Conservation (phyloP, 768 basidiomycete genomes). For the Galerina sulciceps region DNA sequence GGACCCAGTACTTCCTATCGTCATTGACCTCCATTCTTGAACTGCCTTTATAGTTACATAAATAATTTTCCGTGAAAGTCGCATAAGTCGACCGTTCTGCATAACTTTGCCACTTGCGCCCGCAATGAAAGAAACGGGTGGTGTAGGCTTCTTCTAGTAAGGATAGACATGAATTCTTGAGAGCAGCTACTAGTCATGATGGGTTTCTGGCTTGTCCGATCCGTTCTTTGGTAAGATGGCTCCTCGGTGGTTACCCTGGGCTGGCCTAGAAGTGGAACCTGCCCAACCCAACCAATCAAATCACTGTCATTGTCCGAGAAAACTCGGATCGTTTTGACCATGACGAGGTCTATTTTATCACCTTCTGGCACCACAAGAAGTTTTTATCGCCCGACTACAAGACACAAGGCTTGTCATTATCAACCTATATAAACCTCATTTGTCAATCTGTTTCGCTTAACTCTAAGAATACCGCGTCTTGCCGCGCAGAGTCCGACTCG, state of each 20-base stretch:
- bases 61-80: no score
- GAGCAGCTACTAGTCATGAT: no score
- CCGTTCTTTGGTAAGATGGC: neutral
- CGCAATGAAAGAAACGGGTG: no score
- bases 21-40: no score
- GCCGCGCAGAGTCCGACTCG: slow-evolving; percentile 15
- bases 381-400: slow-evolving; percentile 40
- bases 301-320: slow-evolving; percentile 2
- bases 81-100: no score
- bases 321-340: slow-evolving; percentile 9
- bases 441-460: slow-evolving; percentile 19
- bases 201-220: no score
- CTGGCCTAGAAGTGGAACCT: no score
- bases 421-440: neutral
- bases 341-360: slow-evolving; percentile 4
- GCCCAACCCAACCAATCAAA: slow-evolving; percentile 7
- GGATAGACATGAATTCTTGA: no score
- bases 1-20: no score
- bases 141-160: no score
- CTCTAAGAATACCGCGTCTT: slow-evolving; percentile 24
- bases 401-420: slow-evolving; percentile 17
- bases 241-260: neutral
- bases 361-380: slow-evolving; percentile 12
- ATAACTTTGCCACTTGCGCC: no score
- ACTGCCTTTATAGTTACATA: no score